Base-by-base conservation (phyloP, 495 filamentous ascomycete species). In the Paragyromitra xinjiangensis region DNA sequence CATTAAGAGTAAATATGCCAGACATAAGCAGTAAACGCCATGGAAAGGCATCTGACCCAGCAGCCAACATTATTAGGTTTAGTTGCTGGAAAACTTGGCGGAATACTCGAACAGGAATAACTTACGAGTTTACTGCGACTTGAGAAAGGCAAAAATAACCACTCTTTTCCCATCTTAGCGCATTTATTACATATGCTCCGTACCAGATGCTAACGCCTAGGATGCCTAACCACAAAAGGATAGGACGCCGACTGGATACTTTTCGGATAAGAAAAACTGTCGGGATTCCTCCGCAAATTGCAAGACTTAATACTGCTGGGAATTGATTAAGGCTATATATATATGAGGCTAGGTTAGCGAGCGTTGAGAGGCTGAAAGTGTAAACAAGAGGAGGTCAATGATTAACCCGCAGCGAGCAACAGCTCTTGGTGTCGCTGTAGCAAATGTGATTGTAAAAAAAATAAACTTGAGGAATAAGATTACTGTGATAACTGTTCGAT, bases 341-440 rank as follows among this genome's bases (percentile, higher is more conserved):
- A 65, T 55, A 63, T 3, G 22, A 50, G 40, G 19, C 34, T 29
- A 6, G 11, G 50, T 76, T 51, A 71, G 73, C 8, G 45, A 76
- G 26, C 45, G 40, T 22, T n/a, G 37, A 44, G 14, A 29, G 2
- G 22, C 14, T 4, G 26, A 24, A 67, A 9, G 7, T 29, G 8
- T 14, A 64, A 24, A 22, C 4, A 29, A 37, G 45, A 44, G 19
- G n/a, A n/a, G 42, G 45, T 42, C 67, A 66, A 48, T 65, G 50
- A 58, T 42, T 69, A 34, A 75, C 73, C 73, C 69, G 58, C 73
- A 75, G 58, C 73, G 66, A 66, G 73, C 58, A 53, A 64, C 73
- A 71, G 68, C 73, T 44, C 50, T 63, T 39, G 73, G 73, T 51
- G 73, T 76, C 58, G 73, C 73, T 8, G 69, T 76, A n/a, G 73